These are phyloP conservation scores for Amphibolis antarctica DNA, from an alignment of 106 monocot genomes.

Conservation along the genomic window DNA sequence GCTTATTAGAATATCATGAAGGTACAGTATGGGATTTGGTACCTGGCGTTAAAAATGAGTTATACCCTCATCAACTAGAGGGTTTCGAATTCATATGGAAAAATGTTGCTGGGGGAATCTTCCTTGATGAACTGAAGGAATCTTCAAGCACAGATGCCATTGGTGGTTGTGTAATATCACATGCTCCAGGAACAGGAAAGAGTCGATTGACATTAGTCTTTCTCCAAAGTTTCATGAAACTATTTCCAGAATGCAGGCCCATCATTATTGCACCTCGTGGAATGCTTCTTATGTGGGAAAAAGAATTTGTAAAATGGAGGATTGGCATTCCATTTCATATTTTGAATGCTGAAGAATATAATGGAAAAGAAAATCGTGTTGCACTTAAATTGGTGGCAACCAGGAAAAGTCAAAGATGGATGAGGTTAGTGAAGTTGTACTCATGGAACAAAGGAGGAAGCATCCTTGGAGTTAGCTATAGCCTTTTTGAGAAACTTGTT, in stretches of 20 bases:
- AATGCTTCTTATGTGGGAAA: conserved; percentile 56
- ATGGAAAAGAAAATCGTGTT: conserved; percentile 28
- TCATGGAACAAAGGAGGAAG: conserved; percentile 38
- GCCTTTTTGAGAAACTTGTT: conserved; percentile 36
- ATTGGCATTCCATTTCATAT: conserved; percentile 43
- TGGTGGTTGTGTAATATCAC: conserved; percentile 62
- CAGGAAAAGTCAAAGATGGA: not conserved
- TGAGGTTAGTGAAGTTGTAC: conserved; percentile 28
- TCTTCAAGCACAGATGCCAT: not conserved
- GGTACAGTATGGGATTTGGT: conserved; percentile 80
- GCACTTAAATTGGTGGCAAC: conserved; percentile 9
- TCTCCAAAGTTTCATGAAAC: conserved; percentile 45
- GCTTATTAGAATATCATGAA: not conserved
- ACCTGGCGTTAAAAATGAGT: conserved; percentile 24
- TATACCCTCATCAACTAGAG: conserved; percentile 58
- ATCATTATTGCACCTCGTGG: conserved; percentile 50
- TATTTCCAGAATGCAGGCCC: conserved; percentile 49
- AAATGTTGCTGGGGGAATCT: conserved; percentile 27
- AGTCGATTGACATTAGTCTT: conserved; percentile 49
- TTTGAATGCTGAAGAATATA: conserved; percentile 29
- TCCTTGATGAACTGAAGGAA: conserved; percentile 21
- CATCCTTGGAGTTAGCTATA: conserved; percentile 59
- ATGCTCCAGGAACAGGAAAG: conserved; percentile 91
- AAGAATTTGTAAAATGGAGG: conserved; percentile 52
- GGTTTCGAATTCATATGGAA: conserved; percentile 71